phyloP scores from a whole-genome alignment of 164 flowering plant genomes.

The Berberis thunbergii region DNA sequence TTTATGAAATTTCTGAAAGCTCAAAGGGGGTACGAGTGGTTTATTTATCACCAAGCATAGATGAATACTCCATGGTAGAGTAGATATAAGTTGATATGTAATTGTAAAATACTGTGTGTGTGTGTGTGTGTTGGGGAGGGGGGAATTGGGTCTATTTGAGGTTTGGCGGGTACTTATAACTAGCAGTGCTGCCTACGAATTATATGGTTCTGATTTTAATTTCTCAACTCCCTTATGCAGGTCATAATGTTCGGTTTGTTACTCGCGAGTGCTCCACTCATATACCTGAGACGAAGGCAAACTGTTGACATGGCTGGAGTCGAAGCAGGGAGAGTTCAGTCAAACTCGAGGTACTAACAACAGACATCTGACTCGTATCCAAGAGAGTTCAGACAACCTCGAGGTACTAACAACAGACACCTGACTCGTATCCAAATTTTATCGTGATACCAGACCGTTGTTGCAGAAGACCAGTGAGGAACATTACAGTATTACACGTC shows the following conservation, averaged over 20 bases:
- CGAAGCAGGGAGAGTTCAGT: conserved; percentile 37
- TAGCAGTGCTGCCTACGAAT: no score
- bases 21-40: no score
- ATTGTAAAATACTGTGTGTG: no score
- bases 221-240: conserved; percentile 23
- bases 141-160: no score
- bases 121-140: no score
- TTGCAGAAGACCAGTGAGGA: not conserved
- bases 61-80: no score
- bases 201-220: not conserved
- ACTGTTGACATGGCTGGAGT: conserved; percentile 28
- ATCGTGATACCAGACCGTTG: not conserved
- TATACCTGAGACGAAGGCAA: conserved; percentile 42
- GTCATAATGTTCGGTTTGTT: conserved; percentile 39
- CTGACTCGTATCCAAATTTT: not conserved
- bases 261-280: conserved; percentile 40
- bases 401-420: conserved; percentile 29
- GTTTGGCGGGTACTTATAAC: no score
- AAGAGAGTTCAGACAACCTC: conserved; percentile 29
- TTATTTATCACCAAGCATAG: no score
- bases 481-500: no score
- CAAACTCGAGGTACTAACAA: conserved; percentile 43
- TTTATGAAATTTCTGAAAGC: no score
- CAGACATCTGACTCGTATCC: not conserved
- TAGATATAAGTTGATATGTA: no score